phyloP scores from a whole-genome alignment of 192 early-diverging fungal genomes.

The Diversispora epigaea region DNA sequence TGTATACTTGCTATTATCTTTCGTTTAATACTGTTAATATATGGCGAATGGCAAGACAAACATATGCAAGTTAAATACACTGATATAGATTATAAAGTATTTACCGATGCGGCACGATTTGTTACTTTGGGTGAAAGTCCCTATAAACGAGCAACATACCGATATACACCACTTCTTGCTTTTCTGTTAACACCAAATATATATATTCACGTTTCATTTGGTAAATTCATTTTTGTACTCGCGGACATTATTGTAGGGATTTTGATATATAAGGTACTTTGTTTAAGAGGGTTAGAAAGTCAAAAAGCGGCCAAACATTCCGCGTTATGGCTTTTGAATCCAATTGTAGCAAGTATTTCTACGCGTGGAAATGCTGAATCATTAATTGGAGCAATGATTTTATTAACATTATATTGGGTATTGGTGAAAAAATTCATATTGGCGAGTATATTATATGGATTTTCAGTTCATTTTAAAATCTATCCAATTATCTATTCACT shows the following conservation, averaged over 20 bases:
- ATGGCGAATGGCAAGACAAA: constrained; percentile 87
- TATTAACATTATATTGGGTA: constrained; percentile 74
- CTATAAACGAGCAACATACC: constrained; percentile 89
- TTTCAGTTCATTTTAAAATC: constrained; percentile 95
- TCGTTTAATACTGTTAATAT: constrained; percentile 69
- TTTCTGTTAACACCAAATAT: constrained; percentile 85
- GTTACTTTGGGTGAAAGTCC: constrained; percentile 74
- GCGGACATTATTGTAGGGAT: constrained; percentile 79
- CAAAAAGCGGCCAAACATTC: constrained; percentile 52
- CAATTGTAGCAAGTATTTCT: constrained; percentile 95
- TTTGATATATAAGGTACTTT: constrained; percentile 57
- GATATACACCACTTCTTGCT: constrained; percentile 96
- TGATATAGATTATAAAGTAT: constrained; percentile 97
- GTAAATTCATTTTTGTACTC: constrained; percentile 89
- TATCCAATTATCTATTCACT: constrained; percentile 95
- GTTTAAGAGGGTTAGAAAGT: constrained; percentile 56
- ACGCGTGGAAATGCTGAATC: constrained; percentile 94
- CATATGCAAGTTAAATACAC: constrained; percentile 94
- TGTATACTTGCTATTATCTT: constrained; percentile 43
- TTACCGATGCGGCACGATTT: constrained; percentile 87
- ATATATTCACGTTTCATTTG: constrained; percentile 70
- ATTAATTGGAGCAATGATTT: constrained; percentile 73
- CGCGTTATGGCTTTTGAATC: constrained; percentile 88
- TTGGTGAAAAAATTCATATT: constrained; percentile 52
- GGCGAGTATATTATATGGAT: constrained; percentile 74